Base-by-base conservation (phyloP, 2,329 filamentous ascomycete genomes). In the Bipolaris zeicola region DNA sequence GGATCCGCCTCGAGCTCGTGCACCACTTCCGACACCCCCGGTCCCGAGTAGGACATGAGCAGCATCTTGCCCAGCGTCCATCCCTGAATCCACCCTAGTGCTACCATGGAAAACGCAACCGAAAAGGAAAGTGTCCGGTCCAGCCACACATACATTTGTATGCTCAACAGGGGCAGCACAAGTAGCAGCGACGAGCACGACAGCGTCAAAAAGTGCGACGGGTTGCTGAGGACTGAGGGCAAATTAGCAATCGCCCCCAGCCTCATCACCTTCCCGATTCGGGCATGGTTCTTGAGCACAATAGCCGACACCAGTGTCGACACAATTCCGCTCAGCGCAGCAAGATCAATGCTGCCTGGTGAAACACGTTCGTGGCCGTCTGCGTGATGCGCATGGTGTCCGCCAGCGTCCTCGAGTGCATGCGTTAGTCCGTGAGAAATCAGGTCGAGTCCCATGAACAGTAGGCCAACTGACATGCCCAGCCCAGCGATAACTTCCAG, bases 381-480 rank as follows among this genome's bases (percentile, higher is more conserved):
- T 3, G 83, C 80, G 67, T 90, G 88, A 68, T 96, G 92, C 20
- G 91, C 83, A 51, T 88, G 84, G 69, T 96, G 91, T 14, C 83
- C 83, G 13, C 88, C 87, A 18, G 86, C 71, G 46, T 82, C 82
- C 76, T 97, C 94, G 10, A 99, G 85, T n/a, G 92, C 85, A 76
- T 99, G 94, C 73, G 96, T 95, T 14, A 96, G 81, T 58, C 92
- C 94, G 75, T 99, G 95, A 38, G 91, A 96, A 59, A 99, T 89
- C 46, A 99, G 86, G 69, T 99, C 95, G 69, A 98, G 89, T 18
- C 94, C 94, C 82, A 96, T 96, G 77, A 99, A 99, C n/a, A 96
- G 85, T 11, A 99, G 85, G 60, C 97, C 92, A 37, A 99, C 90
- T 49, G 92, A 96, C 87, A 98, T 92, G 58, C 93, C 95, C 63